Base-by-base conservation (phyloP, 2,329 filamentous ascomycete genomes). In the Aspergillus eucalypticola region DNA sequence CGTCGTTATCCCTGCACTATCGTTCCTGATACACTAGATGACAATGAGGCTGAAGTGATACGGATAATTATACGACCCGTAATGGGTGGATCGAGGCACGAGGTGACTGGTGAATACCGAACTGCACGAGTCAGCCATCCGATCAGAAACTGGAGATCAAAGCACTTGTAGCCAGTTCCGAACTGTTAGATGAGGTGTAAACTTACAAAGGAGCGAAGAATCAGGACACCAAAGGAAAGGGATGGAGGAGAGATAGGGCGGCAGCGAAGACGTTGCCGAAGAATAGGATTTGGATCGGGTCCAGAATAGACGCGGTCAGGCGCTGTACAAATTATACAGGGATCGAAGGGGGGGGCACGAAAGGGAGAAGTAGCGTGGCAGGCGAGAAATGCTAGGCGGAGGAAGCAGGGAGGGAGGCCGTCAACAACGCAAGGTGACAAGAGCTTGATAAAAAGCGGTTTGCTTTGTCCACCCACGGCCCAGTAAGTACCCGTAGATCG, bases 381-480 rank as follows among this genome's bases (percentile, higher is more conserved):
- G 59, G 62, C 52, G 63, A 65, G 58, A 71, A 72, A 69, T 67
- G 67, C 66, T 64, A 56, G 61, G 53, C 46, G 51, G 61, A 65
- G 64, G 63, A 64, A 61, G 25, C 38, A 55, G 32, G 38, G 21
- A 58, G 49, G 50, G 32, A 35, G 32, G 48, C 49, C 21, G 51
- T 32, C 56, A 39, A 46, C 21, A 61, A 64, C 59, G 73, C 73
- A 75, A 75, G 73, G 74, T 66, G 67, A 73, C 64, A 67, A 65
- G 65, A 70, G 71, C 71, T 55, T 69, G 46, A 50, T 50, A 50
- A 50, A 42, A 50, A 50, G 46, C 69, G 66, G 67, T 74, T 62
- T 71, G 70, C 72, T 76, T 75, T 76, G 71, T 67, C 70, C 72
- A 66, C 62, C 64, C 58, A 64, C 66, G 64, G 57, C 54, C 54